Base-by-base conservation (phyloP, 768 basidiomycete genomes). In the Hericium erinaceus region DNA sequence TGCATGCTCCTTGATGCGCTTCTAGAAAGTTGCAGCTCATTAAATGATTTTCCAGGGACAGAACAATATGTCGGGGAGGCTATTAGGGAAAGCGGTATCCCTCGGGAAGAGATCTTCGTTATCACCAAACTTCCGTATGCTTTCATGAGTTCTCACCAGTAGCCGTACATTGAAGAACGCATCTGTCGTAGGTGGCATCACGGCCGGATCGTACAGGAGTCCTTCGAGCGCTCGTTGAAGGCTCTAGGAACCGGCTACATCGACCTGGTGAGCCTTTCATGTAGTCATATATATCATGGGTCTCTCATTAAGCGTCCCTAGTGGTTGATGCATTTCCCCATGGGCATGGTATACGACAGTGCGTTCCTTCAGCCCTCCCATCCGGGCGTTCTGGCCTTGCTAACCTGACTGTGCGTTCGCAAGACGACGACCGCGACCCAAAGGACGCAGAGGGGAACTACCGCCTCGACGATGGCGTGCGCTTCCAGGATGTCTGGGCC, bases 401-500 rank as follows among this genome's bases (percentile, higher is more conserved):
- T 46, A 5, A 46, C 41, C 15, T 7, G 12, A 12, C n/a, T 5
- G 16, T 4, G 3, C 44, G 33, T 8, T 33, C 9, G 6, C 6
- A 33, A 46, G 44, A 46, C 44, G 44, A 85, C 64, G 79, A 74
- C 9, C 61, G 72, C 20, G 74, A 86, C 68, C 86, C 84, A 5
- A 75, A 73, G 10, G 80, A 78, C 39, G 78, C 83, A 0, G 74
- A 84, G 65, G 81, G 88, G 56, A 77, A 74, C 62, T 78, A 87
- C 39, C 87, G 89, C 65, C 73, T 88, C 48, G 81, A 84, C 62
- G 76, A 78, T 63, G 74, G 79, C 44, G 87, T 87, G 81, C 75
- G 81, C 26, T 67, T 90, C 65, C 73, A 69, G 54, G 79, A 91
- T 52, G 92, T 92, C 12, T 93, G 92, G 90, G 82, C 80, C 64